Percentiles rank a stretch among this genome's conserved stretches.
Conservation (phyloP, 2,329 filamentous ascomycete species). For the Cytospora piceicola region DNA sequence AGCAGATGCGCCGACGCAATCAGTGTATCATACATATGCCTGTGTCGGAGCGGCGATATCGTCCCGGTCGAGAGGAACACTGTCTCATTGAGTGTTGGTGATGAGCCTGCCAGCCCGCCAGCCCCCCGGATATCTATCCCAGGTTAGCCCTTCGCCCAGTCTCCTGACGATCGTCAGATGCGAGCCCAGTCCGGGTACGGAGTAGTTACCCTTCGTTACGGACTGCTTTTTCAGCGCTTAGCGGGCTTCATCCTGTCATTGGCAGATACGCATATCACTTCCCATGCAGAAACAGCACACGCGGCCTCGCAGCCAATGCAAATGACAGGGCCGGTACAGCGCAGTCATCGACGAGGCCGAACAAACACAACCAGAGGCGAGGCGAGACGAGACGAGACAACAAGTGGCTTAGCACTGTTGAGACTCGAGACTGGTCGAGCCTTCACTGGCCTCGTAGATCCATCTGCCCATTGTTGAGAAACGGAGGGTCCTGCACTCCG, state of each 20-base stretch:
- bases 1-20: neutral
- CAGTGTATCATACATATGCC: neutral
- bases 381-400: neutral
- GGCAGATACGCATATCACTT: constrained; percentile 13
- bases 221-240: constrained; percentile 28
- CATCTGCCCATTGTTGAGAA: neutral
- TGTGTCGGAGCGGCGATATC: neutral
- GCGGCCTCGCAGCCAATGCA: constrained; percentile 20
- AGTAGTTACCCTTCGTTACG: constrained; percentile 11
- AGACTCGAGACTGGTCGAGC: constrained; percentile 10
- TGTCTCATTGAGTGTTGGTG: neutral
- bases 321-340: neutral
- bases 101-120: neutral
- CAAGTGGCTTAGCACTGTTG: constrained; percentile 8
- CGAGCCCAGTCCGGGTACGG: constrained; percentile 13
- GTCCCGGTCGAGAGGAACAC: constrained; percentile 7
- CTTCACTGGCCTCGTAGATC: constrained; percentile 5
- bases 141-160: constrained; percentile 11
- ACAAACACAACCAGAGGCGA: constrained; percentile 3
- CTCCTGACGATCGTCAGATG: constrained; percentile 31
- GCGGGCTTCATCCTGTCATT: constrained; percentile 28
- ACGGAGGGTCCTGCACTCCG: constrained; percentile 19
- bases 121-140: constrained; percentile 11
- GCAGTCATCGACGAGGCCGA: constrained; percentile 7
- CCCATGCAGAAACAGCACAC: constrained; percentile 17